Conservation (phyloP, 1,284 basidiomycete genomes). For the Puccinia brachypodii region DNA sequence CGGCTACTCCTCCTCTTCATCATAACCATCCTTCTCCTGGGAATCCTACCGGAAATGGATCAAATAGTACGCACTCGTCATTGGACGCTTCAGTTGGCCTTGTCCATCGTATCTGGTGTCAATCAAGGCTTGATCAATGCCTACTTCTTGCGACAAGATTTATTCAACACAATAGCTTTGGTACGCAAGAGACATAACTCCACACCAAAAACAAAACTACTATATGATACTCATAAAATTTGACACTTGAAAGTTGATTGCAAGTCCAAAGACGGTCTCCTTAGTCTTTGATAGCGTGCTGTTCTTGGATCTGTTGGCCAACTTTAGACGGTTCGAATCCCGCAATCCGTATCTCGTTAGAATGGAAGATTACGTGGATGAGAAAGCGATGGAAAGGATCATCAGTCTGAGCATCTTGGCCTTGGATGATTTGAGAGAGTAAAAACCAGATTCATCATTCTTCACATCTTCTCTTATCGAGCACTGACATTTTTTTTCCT, state of each 20-base stretch:
- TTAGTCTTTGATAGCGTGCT: conserved; percentile 50
- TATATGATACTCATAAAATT: conserved; percentile 1
- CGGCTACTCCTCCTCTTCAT: no score
- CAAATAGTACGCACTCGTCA: conserved; percentile 51
- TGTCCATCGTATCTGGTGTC: conserved; percentile 52
- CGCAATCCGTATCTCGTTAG: conserved; percentile 54
- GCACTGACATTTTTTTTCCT: neutral
- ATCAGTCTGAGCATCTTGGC: conserved; percentile 38
- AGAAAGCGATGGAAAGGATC: conserved; percentile 53
- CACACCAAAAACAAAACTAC: no score
- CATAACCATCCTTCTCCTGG: neutral
- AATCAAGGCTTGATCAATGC: conserved; percentile 53
- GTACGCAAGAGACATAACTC: neutral
- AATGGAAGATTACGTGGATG: conserved; percentile 56
- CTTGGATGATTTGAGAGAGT: conserved; percentile 42
- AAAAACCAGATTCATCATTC: neutral
- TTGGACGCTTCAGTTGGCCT: conserved; percentile 52
- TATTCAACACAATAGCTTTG: conserved; percentile 50
- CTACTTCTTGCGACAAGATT: conserved; percentile 55
- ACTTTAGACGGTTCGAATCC: conserved; percentile 53
- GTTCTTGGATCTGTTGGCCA: conserved; percentile 53
- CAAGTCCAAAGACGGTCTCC: conserved; percentile 48
- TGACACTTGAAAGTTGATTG: conserved; percentile 48
- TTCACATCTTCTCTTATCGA: neutral
- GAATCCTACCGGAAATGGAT: neutral